Conservation (phyloP, 257 asterid genomes). For the Solanum pinnatisectum region DNA sequence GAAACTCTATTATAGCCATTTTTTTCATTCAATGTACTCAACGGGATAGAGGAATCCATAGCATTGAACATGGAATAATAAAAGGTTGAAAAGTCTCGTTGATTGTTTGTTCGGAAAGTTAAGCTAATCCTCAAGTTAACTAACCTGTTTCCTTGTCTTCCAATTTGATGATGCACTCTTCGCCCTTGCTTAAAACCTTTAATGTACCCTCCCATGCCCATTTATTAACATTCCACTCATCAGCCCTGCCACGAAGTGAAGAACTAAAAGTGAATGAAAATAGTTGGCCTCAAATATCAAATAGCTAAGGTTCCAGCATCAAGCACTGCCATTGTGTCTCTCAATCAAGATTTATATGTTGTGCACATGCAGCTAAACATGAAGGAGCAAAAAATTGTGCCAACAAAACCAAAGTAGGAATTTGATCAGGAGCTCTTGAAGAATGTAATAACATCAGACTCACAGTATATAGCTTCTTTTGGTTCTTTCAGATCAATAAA, state of each 20-base stretch:
- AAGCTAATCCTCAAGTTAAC: not conserved
- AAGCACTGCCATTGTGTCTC: not conserved
- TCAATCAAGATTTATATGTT: not conserved
- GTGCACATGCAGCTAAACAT: not conserved
- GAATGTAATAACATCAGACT: not conserved
- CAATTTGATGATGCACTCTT: constrained; percentile 78
- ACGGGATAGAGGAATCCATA: not conserved
- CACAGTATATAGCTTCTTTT: not conserved
- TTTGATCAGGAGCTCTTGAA: not conserved
- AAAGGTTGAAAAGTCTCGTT: not conserved
- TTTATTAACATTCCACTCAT: constrained; percentile 96
- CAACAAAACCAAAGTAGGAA: not conserved
- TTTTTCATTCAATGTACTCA: not conserved
- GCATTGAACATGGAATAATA: not conserved
- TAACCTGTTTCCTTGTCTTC: constrained; percentile 90
- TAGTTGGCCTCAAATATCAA: not conserved
- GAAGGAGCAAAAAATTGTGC: not conserved
- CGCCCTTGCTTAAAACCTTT: constrained; percentile 83
- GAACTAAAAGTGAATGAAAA: not conserved
- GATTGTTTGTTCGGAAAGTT: not conserved
- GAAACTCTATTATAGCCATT: not conserved
- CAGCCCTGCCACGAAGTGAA: constrained; percentile 53
- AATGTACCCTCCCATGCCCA: constrained; percentile 98
- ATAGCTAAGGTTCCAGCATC: not conserved
- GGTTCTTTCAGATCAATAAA: not conserved